Evolutionary conservation across 2,329 filamentous ascomycete species (phyloP), one percentile per base, ranked within the genome.

Genomic region (Hypoxylon sp.): DNA sequence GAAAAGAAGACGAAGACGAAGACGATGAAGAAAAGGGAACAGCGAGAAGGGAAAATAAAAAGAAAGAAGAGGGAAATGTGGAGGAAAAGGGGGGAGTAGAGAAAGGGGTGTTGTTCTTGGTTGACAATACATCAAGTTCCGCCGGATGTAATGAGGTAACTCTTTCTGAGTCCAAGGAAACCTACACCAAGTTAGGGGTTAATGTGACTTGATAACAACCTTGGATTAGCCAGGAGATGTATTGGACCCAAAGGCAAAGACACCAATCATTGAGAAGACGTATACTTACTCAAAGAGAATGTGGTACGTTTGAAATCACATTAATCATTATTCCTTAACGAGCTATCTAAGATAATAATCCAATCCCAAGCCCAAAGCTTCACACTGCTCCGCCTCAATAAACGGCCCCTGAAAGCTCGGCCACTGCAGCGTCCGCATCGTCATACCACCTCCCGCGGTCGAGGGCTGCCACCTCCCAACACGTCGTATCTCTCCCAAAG

Each of bases 351-450:
- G 63, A 37, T 61, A 68, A 8, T 82, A 82, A 45, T 76, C 74
- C 53, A 85, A 70, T 7, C 80, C 79, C 67, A 85, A 78, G 2
- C 81, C 81, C 56, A 86, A 68, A 45, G 77, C 79, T 11, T 78
- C 77, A 67, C 85, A 88, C 77, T 88, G 84, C 71, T 80, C 72
- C 64, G 81, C 70, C 75, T 88, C 85, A 27, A 80, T 76, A 65
- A 86, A 88, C 0, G 73, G 69, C 0, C 74, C 76, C 58, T 76
- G 72, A 16, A 47, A 73, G 74, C 68, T 75, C 69, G 74, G 83
- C 81, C 63, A 85, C 77, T 81, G 76, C 63, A 83, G 81, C 65
- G 83, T 81, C 65, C 85, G 74, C 52, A 82, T 71, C 61, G 81
- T 81, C 58, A 84, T 75, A 71, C 78, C 8, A 71, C 79, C 46